Evolutionary conservation across 495 filamentous ascomycete genomes (phyloP).

Genomic region (Annulohypoxylon stygium): DNA sequence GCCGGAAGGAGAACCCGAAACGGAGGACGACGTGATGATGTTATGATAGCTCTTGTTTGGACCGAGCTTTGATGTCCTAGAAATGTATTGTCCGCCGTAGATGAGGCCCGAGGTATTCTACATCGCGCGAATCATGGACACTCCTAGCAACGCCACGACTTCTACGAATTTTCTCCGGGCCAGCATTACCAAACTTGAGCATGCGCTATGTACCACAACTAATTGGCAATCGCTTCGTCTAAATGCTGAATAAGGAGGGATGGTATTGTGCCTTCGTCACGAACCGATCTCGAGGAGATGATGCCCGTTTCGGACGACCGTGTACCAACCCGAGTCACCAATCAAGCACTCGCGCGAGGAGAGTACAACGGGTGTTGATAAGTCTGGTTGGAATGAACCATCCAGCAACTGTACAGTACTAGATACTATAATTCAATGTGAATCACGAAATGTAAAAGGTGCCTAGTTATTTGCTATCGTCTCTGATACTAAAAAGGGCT

Average conservation of each 20-base stretch:
- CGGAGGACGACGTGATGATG: constrained; percentile 51
- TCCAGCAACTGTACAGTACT: constrained; percentile 4
- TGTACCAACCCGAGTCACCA: constrained; percentile 2
- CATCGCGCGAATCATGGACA: not conserved
- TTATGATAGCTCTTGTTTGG: constrained; percentile 38
- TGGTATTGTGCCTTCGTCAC: not conserved
- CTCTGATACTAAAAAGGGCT: not conserved
- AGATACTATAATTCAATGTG: constrained; percentile 1
- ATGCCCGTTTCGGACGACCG: not conserved
- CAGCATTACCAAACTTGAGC: not conserved
- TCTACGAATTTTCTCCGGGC: not conserved
- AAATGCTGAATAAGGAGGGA: not conserved
- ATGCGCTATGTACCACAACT: not conserved
- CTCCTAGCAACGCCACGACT: not conserved
- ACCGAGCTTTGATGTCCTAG: not conserved
- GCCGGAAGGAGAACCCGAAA: constrained; percentile 36
- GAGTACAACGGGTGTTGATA: not conserved
- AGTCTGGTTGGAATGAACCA: not conserved
- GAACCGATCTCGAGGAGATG: not conserved
- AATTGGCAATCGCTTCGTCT: not conserved
- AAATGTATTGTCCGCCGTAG: not conserved
- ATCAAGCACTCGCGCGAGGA: not conserved
- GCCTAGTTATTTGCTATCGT: not conserved
- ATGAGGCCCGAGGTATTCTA: not conserved
- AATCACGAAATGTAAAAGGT: not conserved